Evolutionary conservation across 768 basidiomycete species (phyloP).

Genomic region (Mycena alexandri): DNA sequence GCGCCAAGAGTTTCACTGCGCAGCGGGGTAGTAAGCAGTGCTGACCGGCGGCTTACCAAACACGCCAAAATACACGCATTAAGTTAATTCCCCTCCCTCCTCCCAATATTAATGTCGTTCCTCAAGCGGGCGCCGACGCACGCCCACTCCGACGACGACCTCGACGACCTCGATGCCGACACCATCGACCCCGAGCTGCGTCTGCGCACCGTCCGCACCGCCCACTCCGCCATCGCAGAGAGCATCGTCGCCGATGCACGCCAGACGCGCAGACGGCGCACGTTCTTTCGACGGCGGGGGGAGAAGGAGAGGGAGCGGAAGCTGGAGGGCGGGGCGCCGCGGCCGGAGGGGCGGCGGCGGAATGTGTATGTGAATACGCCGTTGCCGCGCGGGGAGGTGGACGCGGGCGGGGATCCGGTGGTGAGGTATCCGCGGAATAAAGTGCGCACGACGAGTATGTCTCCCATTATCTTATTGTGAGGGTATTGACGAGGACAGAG

Average conservation of each 20-base stretch:
- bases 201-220: slow-evolving; percentile 92
- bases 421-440: slow-evolving; percentile 91
- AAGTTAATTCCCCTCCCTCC: not conserved
- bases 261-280: slow-evolving; percentile 68
- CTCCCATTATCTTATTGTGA: not conserved
- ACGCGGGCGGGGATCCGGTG: slow-evolving; percentile 80
- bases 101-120: slow-evolving; percentile 18
- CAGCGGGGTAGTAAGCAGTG: no score
- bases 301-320: slow-evolving; percentile 52
- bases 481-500: slow-evolving; percentile 59
- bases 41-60: no score
- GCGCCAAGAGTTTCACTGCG: no score
- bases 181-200: slow-evolving; percentile 90
- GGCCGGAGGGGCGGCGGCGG: slow-evolving; percentile 55
- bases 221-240: slow-evolving; percentile 90
- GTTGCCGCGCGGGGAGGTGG: slow-evolving; percentile 73
- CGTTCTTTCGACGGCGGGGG: slow-evolving; percentile 67
- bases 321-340: slow-evolving; percentile 5
- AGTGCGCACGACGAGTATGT: slow-evolving; percentile 92
- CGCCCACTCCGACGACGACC: not conserved
- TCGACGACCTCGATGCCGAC: slow-evolving; percentile 54
- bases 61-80: no score
- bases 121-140: slow-evolving; percentile 31
- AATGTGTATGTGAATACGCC: slow-evolving; percentile 87
- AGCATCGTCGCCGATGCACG: slow-evolving; percentile 84